A percentile compares a stretch with the other conserved stretches of the same genome.
phyloP scores from a whole-genome alignment of 2,329 filamentous ascomycete species.

The Fusarium luffae region DNA sequence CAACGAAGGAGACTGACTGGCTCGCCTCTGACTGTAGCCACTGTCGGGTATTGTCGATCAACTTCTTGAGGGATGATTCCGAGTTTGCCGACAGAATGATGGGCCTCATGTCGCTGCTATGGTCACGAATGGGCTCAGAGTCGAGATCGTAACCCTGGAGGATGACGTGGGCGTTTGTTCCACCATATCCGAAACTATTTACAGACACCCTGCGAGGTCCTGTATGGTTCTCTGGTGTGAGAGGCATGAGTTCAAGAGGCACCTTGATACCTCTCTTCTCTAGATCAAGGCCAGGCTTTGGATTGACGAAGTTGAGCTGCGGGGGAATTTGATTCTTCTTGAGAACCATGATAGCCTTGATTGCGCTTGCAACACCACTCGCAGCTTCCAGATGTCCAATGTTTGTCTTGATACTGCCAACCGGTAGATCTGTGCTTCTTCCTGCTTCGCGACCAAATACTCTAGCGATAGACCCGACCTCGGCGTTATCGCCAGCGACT shows the following conservation, averaged over 20 bases:
- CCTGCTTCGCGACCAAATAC: conserved; percentile 8
- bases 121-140: no score
- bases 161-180: conserved; percentile 13
- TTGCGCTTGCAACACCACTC: conserved; percentile 15
- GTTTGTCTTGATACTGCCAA: conserved; percentile 31
- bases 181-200: conserved; percentile 17
- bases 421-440: not conserved
- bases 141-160: not conserved
- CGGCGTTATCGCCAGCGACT: conserved; percentile 10
- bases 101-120: no score
- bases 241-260: not conserved
- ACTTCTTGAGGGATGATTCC: not conserved
- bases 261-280: conserved; percentile 13
- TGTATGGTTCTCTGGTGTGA: not conserved
- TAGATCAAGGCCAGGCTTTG: conserved; percentile 3
- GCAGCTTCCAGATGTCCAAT: conserved; percentile 22
- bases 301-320: conserved; percentile 10
- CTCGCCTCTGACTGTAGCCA: no score
- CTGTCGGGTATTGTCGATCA: no score
- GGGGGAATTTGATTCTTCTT: conserved; percentile 23
- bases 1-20: no score
- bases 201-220: not conserved
- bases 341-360: conserved; percentile 27
- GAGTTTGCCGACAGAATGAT: conserved; percentile 9
- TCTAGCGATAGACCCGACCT: conserved; percentile 4